Evolutionary conservation across 2,329 filamentous ascomycete species (phyloP).

Genomic region (Epichloe brachyelytri): DNA sequence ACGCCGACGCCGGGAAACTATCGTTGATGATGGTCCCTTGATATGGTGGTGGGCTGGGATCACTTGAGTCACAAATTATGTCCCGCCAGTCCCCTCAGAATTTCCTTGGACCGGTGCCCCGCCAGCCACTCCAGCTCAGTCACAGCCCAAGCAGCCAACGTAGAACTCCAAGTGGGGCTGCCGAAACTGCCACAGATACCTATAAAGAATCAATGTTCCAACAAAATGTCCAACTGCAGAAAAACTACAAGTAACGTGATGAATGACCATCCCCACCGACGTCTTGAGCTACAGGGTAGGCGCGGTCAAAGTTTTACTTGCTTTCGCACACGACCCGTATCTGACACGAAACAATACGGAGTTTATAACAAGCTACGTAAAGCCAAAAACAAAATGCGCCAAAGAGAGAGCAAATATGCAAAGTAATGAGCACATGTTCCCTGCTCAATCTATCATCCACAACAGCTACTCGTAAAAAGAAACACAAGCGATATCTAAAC

Average conservation of each 20-base stretch:
- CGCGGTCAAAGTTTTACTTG: background rate
- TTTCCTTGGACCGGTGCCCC: slow-evolving; percentile 4
- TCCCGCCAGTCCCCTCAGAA: slow-evolving; percentile 2
- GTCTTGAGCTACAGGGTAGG: background rate
- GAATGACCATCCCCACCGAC: too few species aligned
- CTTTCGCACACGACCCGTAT: background rate
- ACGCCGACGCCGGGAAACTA: background rate
- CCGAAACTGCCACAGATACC: background rate
- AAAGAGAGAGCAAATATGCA: background rate
- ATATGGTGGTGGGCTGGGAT: background rate
- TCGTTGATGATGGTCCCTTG: slow-evolving; percentile 1
- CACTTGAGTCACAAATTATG: slow-evolving; percentile 3
- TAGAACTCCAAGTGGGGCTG: background rate
- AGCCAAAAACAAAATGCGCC: background rate
- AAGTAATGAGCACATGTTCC: too few species aligned
- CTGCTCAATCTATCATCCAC: too few species aligned
- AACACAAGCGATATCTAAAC: too few species aligned
- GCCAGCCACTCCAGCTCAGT: background rate
- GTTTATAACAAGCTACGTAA: background rate
- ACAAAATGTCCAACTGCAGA: too few species aligned
- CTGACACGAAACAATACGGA: background rate
- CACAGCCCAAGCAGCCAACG: background rate
- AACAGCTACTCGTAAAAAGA: too few species aligned
- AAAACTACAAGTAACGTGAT: too few species aligned
- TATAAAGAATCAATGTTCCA: too few species aligned